phyloP scores from a whole-genome alignment of 2,329 filamentous ascomycete species.

The Byssothecium circinans region DNA sequence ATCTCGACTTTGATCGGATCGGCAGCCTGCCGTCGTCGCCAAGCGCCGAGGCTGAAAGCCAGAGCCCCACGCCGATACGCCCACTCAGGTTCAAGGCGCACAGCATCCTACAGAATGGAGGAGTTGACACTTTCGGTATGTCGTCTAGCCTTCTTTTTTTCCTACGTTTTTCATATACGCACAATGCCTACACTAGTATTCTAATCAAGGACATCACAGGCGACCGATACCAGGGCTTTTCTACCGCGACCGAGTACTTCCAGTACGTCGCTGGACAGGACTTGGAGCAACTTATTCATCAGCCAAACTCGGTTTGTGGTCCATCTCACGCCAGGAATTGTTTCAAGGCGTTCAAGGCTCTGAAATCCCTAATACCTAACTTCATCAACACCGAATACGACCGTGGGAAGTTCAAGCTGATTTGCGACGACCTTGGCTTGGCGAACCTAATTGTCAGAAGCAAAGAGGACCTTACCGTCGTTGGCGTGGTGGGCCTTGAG shows the following conservation, averaged over 20 bases:
- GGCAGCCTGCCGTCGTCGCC: slow-evolving; percentile 19
- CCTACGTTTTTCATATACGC: too few relatives aligned
- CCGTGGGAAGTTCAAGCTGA: neutral
- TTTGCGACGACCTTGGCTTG: slow-evolving; percentile 8
- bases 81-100: neutral
- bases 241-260: neutral
- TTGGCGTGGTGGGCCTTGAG: slow-evolving; percentile 20
- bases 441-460: slow-evolving; percentile 43
- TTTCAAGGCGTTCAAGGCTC: neutral
- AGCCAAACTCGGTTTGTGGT: neutral
- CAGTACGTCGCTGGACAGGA: neutral
- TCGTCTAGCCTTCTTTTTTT: neutral
- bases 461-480: slow-evolving; percentile 14
- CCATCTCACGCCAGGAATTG: neutral
- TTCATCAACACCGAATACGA: neutral
- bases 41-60: neutral
- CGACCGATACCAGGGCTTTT: neutral
- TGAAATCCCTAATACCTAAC: neutral
- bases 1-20: slow-evolving; percentile 15
- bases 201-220: neutral
- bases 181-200: too few relatives aligned
- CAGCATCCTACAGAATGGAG: neutral
- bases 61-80: neutral
- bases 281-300: neutral
- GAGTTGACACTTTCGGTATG: neutral